Evolutionary conservation across 441 rosid species (phyloP), one percentile per base, ranked within the genome.

Genomic region (California macrophylla): DNA sequence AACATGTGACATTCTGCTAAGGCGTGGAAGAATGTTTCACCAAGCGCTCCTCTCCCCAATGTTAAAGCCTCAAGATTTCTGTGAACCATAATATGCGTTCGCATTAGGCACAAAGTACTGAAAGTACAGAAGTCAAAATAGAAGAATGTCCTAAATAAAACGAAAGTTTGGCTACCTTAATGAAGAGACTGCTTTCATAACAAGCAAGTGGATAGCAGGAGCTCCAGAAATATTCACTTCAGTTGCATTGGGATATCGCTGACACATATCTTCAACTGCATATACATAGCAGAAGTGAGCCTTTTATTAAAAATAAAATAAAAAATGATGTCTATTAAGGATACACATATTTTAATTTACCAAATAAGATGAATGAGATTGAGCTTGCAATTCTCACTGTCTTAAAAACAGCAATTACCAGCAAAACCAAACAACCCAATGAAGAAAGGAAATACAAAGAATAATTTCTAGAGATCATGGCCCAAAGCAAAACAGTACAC

Each of bases 181-280:
- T 2, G 84, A 85, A 54, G 89, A 85, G 67, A 87, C 78, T 60
- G 96, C 93, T 83, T 72, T 82, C 95, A 85, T 80, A 75, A 85
- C 97, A 67, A 90, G 90, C 60, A 79, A 66, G 75, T 90, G 82
- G 25, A 84, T 81, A 70, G 78, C 69, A 74, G 91, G 85, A 71
- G 91, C 82, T 40, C 91, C 90, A 67, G 63, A 74, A 62, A 95
- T 70, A 79, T 89, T 95, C 76, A 92, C 92, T 79, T 92, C 98
- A 56, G 89, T 82, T 40, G 97, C 97, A 81, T 89, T 90, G 45
- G 98, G 98, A 76, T 95, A 90, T 62, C 96, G 87, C 42, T 9
- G 78, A 79, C 97, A 95, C 89, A 95, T 85, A 76, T 89, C 91
- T 84, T 87, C 96, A 79, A 95, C 98, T 95, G 84, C 73, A 83